These are phyloP conservation scores for Cryptococcus sp. DNA, from an alignment of 1,284 basidiomycete species.

Conservation along the genomic window DNA sequence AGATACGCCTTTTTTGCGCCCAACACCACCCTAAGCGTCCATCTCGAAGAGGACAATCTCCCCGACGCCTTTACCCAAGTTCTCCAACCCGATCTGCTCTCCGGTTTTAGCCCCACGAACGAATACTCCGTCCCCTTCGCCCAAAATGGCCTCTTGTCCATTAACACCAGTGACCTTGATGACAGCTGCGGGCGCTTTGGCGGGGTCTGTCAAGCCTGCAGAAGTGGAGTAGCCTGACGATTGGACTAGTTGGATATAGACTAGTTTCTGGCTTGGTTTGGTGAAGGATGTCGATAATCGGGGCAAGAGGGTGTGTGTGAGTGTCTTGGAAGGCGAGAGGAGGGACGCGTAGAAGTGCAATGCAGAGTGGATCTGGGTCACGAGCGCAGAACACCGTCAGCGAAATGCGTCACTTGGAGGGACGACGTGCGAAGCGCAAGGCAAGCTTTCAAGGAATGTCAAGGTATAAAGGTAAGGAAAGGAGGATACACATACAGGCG, in stretches of 20 bases:
- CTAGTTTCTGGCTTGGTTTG: constrained; percentile 36
- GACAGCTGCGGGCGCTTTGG: constrained; percentile 21
- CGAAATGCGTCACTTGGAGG: background rate
- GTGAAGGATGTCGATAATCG: constrained; percentile 3
- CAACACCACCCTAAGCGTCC: constrained; percentile 56
- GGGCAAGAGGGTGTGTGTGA: constrained; percentile 62
- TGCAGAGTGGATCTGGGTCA: constrained; percentile 49
- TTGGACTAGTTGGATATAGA: constrained; percentile 61
- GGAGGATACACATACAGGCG: constrained; percentile 59
- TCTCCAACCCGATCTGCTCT: constrained; percentile 59
- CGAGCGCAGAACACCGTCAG: background rate
- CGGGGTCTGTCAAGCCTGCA: constrained; percentile 41
- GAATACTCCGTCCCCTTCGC: constrained; percentile 75
- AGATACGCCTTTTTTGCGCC: constrained; percentile 59
- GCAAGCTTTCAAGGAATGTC: constrained; percentile 55
- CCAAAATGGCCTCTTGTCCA: constrained; percentile 54
- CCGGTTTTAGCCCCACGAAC: constrained; percentile 59
- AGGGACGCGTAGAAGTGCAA: constrained; percentile 62
- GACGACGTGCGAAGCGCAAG: background rate
- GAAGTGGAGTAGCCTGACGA: constrained; percentile 70
- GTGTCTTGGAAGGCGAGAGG: constrained; percentile 59
- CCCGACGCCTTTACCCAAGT: constrained; percentile 62
- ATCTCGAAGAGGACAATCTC: constrained; percentile 77
- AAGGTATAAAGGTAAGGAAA: constrained; percentile 39
- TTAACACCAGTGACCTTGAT: constrained; percentile 47